Percentiles rank a stretch among this genome's conserved stretches.
These are phyloP conservation scores for Picochlorum sp. DNA, from an alignment of 139 green algal genomes.

Conservation along the genomic window DNA sequence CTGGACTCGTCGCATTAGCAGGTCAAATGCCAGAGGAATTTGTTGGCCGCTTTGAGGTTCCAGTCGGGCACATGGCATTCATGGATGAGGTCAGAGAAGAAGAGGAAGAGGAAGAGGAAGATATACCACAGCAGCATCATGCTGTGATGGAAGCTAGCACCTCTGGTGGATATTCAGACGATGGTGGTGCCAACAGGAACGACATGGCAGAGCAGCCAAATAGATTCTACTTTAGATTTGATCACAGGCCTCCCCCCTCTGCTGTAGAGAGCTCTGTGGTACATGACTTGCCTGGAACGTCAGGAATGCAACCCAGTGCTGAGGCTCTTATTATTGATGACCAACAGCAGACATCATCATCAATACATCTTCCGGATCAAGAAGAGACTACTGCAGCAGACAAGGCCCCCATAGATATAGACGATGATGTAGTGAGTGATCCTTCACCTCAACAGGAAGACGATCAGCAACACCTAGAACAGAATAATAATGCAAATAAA, in stretches of 20 bases:
- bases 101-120: neutral
- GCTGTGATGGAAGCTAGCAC: too few relatives aligned
- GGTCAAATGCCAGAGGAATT: slow-evolving; percentile 7
- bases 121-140: too few relatives aligned
- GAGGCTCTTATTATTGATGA: neutral
- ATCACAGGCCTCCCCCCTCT: neutral
- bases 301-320: neutral
- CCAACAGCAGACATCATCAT: neutral
- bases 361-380: neutral
- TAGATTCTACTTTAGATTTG: too few relatives aligned
- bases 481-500: neutral
- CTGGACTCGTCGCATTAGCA: neutral
- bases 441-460: neutral
- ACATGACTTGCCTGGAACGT: neutral
- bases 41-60: slow-evolving; percentile 7
- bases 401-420: neutral
- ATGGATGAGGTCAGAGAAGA: neutral
- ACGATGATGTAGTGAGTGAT: neutral
- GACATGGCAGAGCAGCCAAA: too few relatives aligned
- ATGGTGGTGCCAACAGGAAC: too few relatives aligned
- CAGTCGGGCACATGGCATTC: neutral
- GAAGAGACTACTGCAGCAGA: neutral
- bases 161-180: too few relatives aligned
- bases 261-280: neutral
- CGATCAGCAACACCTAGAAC: neutral